Conservation (phyloP, 2,329 filamentous ascomycete genomes). For the Chrysosporium keratinophilum region DNA sequence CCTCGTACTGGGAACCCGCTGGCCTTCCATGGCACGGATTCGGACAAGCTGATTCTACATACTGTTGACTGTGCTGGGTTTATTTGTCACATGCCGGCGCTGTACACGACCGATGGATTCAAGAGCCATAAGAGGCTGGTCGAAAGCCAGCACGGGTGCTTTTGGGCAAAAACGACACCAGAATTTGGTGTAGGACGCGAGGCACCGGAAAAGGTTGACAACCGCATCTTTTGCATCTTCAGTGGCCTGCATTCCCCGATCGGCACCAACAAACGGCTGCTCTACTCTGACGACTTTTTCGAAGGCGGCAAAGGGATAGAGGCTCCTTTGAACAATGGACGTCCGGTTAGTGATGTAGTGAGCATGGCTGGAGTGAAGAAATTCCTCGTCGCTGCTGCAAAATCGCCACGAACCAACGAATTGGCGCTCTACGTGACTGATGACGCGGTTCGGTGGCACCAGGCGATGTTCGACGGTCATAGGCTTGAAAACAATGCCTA, state of each 20-base stretch:
- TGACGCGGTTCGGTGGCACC: slow-evolving; percentile 78
- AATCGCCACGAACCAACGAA: slow-evolving; percentile 70
- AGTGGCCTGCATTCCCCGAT: slow-evolving; percentile 57
- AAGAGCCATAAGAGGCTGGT: slow-evolving; percentile 55
- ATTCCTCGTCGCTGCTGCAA: slow-evolving; percentile 73
- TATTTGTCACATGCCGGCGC: slow-evolving; percentile 52
- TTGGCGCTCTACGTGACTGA: slow-evolving; percentile 84
- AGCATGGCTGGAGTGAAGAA: slow-evolving; percentile 77
- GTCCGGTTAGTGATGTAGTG: slow-evolving; percentile 66
- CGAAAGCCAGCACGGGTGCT: slow-evolving; percentile 61
- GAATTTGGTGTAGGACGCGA: slow-evolving; percentile 51
- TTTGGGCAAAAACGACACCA: slow-evolving; percentile 72
- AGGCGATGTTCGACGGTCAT: slow-evolving; percentile 78
- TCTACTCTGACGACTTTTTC: slow-evolving; percentile 80
- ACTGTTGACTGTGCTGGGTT: slow-evolving; percentile 53
- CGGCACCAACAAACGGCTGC: slow-evolving; percentile 63
- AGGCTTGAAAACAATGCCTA: slow-evolving; percentile 77
- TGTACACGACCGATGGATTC: slow-evolving; percentile 83
- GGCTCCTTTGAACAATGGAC: slow-evolving; percentile 62
- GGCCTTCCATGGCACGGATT: slow-evolving; percentile 72
- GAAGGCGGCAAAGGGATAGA: slow-evolving; percentile 49
- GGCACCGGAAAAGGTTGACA: slow-evolving; percentile 52
- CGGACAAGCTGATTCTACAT: slow-evolving; percentile 76
- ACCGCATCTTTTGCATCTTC: slow-evolving; percentile 65
- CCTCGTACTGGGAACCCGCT: slow-evolving; percentile 45